Percentiles rank a stretch among this genome's conserved stretches.
phyloP scores from a whole-genome alignment of 768 basidiomycete genomes.

The Suillus variegatus region DNA sequence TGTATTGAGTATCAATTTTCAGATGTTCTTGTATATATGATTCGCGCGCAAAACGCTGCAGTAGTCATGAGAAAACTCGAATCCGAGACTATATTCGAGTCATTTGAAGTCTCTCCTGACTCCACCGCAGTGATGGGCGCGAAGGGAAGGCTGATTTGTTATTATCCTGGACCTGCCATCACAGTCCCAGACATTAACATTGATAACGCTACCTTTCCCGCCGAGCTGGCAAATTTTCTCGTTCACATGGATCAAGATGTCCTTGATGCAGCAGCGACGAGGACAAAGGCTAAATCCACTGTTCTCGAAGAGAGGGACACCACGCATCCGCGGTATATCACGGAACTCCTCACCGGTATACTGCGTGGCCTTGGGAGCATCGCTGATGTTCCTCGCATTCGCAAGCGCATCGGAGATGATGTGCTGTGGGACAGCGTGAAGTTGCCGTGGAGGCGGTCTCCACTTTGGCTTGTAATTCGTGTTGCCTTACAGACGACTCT shows the following conservation, averaged over 20 bases:
- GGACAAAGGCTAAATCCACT: slow-evolving; percentile 36
- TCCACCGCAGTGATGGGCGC: slow-evolving; percentile 36
- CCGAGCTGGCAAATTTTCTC: slow-evolving; percentile 41
- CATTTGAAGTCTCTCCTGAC: slow-evolving; percentile 46
- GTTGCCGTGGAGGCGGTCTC: slow-evolving; percentile 51
- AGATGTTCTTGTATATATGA: slow-evolving; percentile 42
- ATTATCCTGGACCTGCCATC: slow-evolving; percentile 48
- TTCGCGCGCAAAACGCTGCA: slow-evolving; percentile 50
- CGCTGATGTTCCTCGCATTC: slow-evolving; percentile 28
- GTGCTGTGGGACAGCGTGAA: slow-evolving; percentile 40
- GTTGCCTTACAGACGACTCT: slow-evolving; percentile 45
- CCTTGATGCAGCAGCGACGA: slow-evolving; percentile 31
- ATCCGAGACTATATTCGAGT: slow-evolving; percentile 38
- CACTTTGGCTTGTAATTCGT: slow-evolving; percentile 51
- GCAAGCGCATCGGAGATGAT: slow-evolving; percentile 49
- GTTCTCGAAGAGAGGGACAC: slow-evolving; percentile 32
- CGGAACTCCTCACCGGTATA: slow-evolving; percentile 48
- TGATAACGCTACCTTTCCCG: slow-evolving; percentile 30
- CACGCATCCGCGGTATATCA: slow-evolving; percentile 48
- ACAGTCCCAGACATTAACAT: slow-evolving; percentile 32
- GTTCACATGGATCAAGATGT: slow-evolving; percentile 34
- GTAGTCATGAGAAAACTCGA: slow-evolving; percentile 38
- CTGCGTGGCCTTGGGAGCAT: slow-evolving; percentile 39
- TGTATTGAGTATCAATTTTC: slow-evolving; percentile 1
- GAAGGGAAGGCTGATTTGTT: slow-evolving; percentile 44